Base-by-base conservation (phyloP, 1,284 basidiomycete genomes). In the Mrakiaceae sp. region DNA sequence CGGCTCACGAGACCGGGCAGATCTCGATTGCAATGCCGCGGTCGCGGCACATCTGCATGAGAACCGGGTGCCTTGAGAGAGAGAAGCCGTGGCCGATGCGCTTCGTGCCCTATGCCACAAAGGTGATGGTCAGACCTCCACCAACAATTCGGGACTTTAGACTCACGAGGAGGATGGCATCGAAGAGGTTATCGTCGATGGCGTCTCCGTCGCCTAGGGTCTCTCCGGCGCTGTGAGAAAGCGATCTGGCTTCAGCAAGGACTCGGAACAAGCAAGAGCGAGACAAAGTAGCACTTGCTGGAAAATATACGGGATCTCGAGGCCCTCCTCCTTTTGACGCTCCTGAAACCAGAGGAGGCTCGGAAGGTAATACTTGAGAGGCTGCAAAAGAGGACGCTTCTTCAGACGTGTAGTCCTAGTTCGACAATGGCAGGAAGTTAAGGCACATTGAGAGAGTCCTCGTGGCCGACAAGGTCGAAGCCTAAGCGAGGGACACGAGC, bases 71-170 rank as follows among this genome's bases (percentile, higher is more conserved):
- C 70, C 87, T 88, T 51, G 81, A 79, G 27, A 89, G 76, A 3
- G 86, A 87, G 71, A 83, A 87, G 5, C 85, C 87, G 74, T 90
- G 87, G 0, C 87, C 87, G 64, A 89, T 88, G 12, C 87, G 81
- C 70, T 84, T 87, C 3, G 87, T 87, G 39, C 84, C 87, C 14
- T 61, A n/a, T 12, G 5, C 4, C 39, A n/a, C n/a, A 16, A 53
- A 9, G 27, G 40, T 11, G 10, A 53, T 27, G 27, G 27, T 27
- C 27, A 27, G 27, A 27, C 27, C 27, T 27, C 49, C 49, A 11
- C 49, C 49, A 11, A n/a, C 49, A 11, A 11, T 11, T 51, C 11
- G n/a, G 49, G n/a, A 27, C 27, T 27, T 27, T 27, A 27, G 27
- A 27, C 60, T 47, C 40, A 61, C 60, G 42, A 89, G 77, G 46